Conservation (phyloP, 1,139 yeast species). For the Debaryomycetaceae sp. region DNA sequence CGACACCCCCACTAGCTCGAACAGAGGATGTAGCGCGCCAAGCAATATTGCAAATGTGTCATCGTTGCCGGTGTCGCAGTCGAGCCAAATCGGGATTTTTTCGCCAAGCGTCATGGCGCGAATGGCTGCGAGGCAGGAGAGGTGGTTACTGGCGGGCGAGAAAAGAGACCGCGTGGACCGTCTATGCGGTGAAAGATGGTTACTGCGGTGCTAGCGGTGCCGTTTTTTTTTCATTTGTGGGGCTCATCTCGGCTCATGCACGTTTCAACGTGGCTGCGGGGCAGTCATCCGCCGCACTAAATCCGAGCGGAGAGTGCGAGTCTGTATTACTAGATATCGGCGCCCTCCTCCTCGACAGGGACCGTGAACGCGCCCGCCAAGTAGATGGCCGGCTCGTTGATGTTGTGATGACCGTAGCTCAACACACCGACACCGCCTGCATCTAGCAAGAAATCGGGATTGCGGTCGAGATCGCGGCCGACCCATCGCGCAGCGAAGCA, state of each 20-base stretch:
- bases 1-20: constrained; percentile 66
- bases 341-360: constrained; percentile 51
- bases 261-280: too few relatives aligned
- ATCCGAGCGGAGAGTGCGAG: too few relatives aligned
- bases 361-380: constrained; percentile 77
- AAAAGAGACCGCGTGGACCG: background rate
- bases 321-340: constrained; percentile 15
- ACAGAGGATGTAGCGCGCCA: constrained; percentile 55
- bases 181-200: background rate
- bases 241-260: too few relatives aligned
- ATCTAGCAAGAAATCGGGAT: constrained; percentile 81
- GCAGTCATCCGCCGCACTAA: too few relatives aligned
- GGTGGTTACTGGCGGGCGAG: background rate
- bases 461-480: constrained; percentile 47
- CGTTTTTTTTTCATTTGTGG: too few relatives aligned
- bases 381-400: constrained; percentile 80
- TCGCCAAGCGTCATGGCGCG: constrained; percentile 15
- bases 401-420: constrained; percentile 80
- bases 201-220: too few relatives aligned
- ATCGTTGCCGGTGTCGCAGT: constrained; percentile 92
- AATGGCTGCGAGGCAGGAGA: background rate
- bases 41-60: constrained; percentile 76
- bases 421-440: constrained; percentile 95
- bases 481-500: constrained; percentile 91
- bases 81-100: constrained; percentile 72